Base-by-base conservation (phyloP, 2,329 filamentous ascomycete genomes). In the Xylaria arbuscula region DNA sequence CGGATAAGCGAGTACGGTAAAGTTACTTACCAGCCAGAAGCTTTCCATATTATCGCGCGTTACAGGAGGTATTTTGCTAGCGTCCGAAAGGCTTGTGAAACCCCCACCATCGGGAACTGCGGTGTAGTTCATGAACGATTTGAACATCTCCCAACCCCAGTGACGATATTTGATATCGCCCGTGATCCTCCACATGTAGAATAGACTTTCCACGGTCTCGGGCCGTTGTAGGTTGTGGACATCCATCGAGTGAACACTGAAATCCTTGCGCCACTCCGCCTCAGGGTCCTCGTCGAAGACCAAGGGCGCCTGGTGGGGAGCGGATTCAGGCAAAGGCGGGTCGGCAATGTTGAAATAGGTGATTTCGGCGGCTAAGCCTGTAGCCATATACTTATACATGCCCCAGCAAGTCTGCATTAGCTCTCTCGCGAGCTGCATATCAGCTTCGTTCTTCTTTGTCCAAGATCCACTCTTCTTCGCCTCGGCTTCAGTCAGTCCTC, bases 101-200 rank as follows among this genome's bases (percentile, higher is more conserved):
- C 94, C 94, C 47, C 90, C 90, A 45, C 89, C 89, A 47, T 94
- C 91, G 51, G 88, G 85, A 2, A 97, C 91, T 7, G 92, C 89
- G 0, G 93, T 97, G 80, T 97, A 87, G 76, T 93, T 91, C 80
- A 95, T 86, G 78, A 99, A 99, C 0, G 91, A 90, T 78, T 93
- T 90, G 83, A 99, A 99, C 90, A 99, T 98, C 74, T 97, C 91
- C 96, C 96, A 99, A 15, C 96, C 96, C 95, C 95, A 98, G 76
- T 98, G 90, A 32, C 96, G 89, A 81, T 99, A 99, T 72, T 89
- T 91, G 47, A 88, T 84, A 70, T 99, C 94, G 32, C 92, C 93
- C 0, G 96, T 99, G 79, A 99, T 97, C 70, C 96, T 91, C 92
- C 95, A 99, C 94, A 99, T 97, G 83, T 98, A 97, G 77, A 99